Evolutionary conservation across 2,329 filamentous ascomycete species (phyloP).

Genomic region (Talaromyces pinophilus): DNA sequence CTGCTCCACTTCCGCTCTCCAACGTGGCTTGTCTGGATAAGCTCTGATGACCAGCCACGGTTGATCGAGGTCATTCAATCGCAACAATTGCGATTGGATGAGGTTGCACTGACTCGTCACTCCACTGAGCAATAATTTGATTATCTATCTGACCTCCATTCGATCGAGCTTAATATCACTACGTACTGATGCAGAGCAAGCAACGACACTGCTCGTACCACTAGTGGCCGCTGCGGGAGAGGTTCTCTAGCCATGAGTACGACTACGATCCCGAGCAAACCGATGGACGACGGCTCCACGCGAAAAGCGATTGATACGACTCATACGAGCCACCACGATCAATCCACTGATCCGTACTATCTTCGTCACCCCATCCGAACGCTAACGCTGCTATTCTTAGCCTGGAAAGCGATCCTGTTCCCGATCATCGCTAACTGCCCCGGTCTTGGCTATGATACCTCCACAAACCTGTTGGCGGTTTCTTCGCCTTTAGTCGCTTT

Average conservation of each 20-base stretch:
- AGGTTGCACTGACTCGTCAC: too few relatives aligned
- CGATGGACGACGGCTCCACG: neutral
- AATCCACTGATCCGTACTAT: conserved; percentile 7
- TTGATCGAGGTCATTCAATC: conserved; percentile 1
- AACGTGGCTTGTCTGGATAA: conserved; percentile 2
- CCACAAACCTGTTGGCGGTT: conserved; percentile 53
- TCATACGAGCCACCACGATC: neutral
- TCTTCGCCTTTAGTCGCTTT: conserved; percentile 5
- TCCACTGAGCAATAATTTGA: neutral
- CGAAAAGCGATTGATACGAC: neutral
- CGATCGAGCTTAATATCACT: neutral
- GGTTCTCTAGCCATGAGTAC: neutral
- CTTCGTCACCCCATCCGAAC: conserved; percentile 34
- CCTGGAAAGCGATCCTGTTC: conserved; percentile 60
- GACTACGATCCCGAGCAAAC: neutral
- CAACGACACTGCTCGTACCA: neutral
- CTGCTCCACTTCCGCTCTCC: neutral
- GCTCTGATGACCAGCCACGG: neutral
- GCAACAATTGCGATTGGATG: neutral
- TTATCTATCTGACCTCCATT: neutral
- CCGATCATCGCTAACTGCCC: conserved; percentile 54
- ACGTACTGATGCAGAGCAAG: neutral
- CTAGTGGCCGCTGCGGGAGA: neutral
- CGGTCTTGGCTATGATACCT: conserved; percentile 65
- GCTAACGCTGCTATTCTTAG: conserved; percentile 47